Conservation (phyloP, 768 basidiomycete species). For the Amanita subjunquillea region DNA sequence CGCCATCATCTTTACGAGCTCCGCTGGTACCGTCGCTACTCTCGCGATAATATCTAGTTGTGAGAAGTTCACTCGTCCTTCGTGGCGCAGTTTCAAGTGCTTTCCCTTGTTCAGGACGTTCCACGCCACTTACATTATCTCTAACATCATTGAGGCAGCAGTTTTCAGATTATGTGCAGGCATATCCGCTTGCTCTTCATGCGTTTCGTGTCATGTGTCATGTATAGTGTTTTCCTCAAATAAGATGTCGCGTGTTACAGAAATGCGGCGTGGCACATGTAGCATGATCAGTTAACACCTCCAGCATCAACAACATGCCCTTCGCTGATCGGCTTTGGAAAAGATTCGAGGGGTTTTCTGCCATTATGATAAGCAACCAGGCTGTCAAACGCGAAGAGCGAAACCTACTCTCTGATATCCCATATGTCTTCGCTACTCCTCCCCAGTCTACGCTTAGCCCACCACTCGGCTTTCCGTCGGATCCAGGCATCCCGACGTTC, state of each 20-base stretch:
- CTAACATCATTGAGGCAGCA: conserved; percentile 62
- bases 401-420: conserved; percentile 70
- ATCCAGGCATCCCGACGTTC: conserved; percentile 80
- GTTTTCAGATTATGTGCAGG: conserved; percentile 33
- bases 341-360: conserved; percentile 1
- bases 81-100: too few relatives aligned
- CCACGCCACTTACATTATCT: conserved; percentile 67
- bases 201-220: neutral
- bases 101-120: conserved; percentile 52
- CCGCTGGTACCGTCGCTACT: conserved; percentile 40
- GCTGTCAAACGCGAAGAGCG: neutral
- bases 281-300: neutral
- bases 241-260: neutral
- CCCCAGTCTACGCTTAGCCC: conserved; percentile 66
- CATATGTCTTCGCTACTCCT: conserved; percentile 94
- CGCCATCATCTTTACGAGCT: conserved; percentile 16
- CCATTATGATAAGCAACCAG: neutral
- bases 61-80: too few relatives aligned
- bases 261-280: neutral
- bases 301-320: neutral
- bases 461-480: conserved; percentile 83
- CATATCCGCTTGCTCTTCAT: neutral
- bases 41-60: too few relatives aligned
- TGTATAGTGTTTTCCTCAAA: too few relatives aligned
- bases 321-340: conserved; percentile 3